Evolutionary conservation across 306 rosid genomes (phyloP).

Genomic region (Quercus engelmannii): DNA sequence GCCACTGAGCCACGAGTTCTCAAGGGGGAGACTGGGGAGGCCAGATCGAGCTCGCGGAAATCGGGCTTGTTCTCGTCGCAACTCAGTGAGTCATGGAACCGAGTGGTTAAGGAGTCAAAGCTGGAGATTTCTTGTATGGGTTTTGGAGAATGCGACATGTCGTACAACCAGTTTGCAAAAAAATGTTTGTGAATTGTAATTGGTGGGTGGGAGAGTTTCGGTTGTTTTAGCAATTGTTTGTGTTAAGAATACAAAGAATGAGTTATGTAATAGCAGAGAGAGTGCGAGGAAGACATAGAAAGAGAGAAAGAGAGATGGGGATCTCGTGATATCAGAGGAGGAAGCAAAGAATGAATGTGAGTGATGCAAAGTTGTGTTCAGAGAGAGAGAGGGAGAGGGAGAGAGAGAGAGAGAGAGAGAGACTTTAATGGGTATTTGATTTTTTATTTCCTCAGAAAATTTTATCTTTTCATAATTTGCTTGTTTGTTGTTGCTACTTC

Average conservation of each 20-base stretch:
- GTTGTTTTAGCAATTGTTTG: too few species aligned
- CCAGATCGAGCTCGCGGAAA: slow-evolving; percentile 86
- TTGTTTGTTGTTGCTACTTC: too few species aligned
- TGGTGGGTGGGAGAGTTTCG: too few species aligned
- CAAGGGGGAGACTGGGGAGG: slow-evolving; percentile 91
- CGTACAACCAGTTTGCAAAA: too few species aligned
- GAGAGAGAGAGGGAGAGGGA: slow-evolving; percentile 4
- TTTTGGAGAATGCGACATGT: slow-evolving; percentile 72
- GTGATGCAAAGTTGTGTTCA: slow-evolving; percentile 10
- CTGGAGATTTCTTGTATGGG: slow-evolving; percentile 16
- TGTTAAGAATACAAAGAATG: too few species aligned
- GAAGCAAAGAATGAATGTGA: slow-evolving; percentile 92
- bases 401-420: too few species aligned
- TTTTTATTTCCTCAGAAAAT: too few species aligned
- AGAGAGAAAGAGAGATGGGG: slow-evolving; percentile 57
- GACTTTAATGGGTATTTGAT: too few species aligned
- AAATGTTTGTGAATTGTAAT: too few species aligned
- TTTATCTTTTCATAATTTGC: too few species aligned
- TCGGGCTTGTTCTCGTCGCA: slow-evolving; percentile 81
- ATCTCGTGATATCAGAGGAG: slow-evolving; percentile 86
- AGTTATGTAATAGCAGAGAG: slow-evolving; percentile 26
- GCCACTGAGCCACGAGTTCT: slow-evolving; percentile 33
- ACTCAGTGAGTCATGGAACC: slow-evolving; percentile 52
- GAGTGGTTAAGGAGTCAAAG: slow-evolving; percentile 26
- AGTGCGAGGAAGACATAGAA: neutral